Percentiles rank a stretch among this genome's conserved stretches.
Evolutionary conservation across 2,329 filamentous ascomycete species (phyloP).

Genomic region (Colletotrichum sp.): DNA sequence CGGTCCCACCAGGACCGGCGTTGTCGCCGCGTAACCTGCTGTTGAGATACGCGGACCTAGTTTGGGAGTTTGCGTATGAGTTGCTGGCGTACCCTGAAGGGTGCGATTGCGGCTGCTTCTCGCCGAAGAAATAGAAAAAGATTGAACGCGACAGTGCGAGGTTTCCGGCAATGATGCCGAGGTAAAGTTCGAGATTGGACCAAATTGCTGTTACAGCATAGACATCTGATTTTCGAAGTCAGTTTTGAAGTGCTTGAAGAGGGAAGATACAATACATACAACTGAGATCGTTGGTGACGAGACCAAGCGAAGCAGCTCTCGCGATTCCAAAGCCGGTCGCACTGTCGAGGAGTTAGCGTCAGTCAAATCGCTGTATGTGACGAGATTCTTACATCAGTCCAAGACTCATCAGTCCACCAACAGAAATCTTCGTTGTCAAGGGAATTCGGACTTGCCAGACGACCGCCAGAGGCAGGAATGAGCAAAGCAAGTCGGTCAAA

Average conservation of each 20-base stretch:
- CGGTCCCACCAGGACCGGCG: not conserved
- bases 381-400: constrained; percentile 26
- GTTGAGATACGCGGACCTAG: constrained; percentile 8
- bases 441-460: constrained; percentile 38
- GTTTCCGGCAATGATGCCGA: constrained; percentile 42
- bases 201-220: constrained; percentile 41
- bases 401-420: constrained; percentile 37
- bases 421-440: constrained; percentile 31
- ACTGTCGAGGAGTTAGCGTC: constrained; percentile 2
- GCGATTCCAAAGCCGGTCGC: constrained; percentile 31
- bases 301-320: constrained; percentile 26
- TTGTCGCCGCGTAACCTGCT: constrained; percentile 21
- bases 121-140: constrained; percentile 26
- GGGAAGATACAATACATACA: constrained; percentile 19
- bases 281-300: constrained; percentile 27
- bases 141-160: constrained; percentile 28
- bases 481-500: constrained; percentile 29
- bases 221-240: constrained; percentile 26
- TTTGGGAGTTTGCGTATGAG: constrained; percentile 8
- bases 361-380: fast-evolving
- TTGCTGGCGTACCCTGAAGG: not conserved
- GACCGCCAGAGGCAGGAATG: constrained; percentile 32
- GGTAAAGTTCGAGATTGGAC: constrained; percentile 40
- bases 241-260: not conserved
- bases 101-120: not conserved